Evolutionary conservation across 2,329 filamentous ascomycete genomes (phyloP), one percentile per base, ranked within the genome.

Genomic region (Colletotrichum paranaense): DNA sequence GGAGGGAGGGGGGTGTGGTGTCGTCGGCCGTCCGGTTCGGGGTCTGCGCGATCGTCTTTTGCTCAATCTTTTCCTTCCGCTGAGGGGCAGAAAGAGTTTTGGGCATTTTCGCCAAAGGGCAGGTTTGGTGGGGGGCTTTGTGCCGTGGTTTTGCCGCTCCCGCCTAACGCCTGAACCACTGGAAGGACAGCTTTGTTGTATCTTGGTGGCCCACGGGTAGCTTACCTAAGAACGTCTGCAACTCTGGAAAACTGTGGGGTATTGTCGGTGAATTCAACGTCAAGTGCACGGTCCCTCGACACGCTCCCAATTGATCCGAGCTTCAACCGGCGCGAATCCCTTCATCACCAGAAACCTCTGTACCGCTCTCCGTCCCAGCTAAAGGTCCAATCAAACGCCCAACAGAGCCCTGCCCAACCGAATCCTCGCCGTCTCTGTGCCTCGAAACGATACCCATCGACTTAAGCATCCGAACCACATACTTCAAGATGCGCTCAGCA

Each of bases 71-170:
- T 60, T 71, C 52, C 38, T 65, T 52, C 38, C 46, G 70, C 66
- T 65, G 74, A 75, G 74, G 74, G 74, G 72, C 74, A 72, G 52
- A 64, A 67, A 72, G 73, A 75, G 73, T 75, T 75, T 75, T 75
- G 73, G 74, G 69, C 68, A 75, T 75, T 75, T 75, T 75, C 55
- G 67, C 68, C 65, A 75, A 73, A 75, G 55, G 28, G 49, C 66
- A 63, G 63, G 64, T 69, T 75, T 75, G 74, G 74, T 75, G 74
- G 74, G 74, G 74, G 68, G 65, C 60, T 66, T 68, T 32, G 72
- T 75, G 68, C 74, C 74, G 73, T 42, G 38, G 66, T 73, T 75
- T 75, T 70, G 30, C 73, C 73, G 73, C 38, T 24, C 38, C 46
- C 70, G 73, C 69, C 69, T 68, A 67, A 66, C 56, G 67, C 38